Percentiles rank a stretch among this genome's conserved stretches.
phyloP scores from a whole-genome alignment of 192 early-diverging fungal genomes.

The Umbelopsis ramanniana region DNA sequence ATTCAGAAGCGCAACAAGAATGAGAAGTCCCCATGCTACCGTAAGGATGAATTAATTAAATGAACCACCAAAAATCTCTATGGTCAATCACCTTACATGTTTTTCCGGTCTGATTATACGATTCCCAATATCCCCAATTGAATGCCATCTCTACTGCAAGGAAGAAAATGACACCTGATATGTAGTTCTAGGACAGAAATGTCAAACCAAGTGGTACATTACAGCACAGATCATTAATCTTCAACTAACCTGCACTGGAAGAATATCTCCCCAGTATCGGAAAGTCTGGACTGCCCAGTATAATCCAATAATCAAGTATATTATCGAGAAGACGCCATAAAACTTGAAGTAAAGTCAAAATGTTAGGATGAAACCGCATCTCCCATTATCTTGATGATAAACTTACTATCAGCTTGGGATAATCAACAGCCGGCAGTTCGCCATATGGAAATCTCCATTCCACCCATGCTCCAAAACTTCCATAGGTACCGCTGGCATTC shows the following conservation, averaged over 20 bases:
- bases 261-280: slow-evolving; percentile 84
- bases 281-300: slow-evolving; percentile 82
- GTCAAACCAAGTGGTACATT: not conserved
- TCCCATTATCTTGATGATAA: not conserved
- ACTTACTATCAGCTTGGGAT: slow-evolving; percentile 81
- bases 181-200: slow-evolving; percentile 62
- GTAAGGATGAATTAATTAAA: slow-evolving; percentile 32
- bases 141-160: slow-evolving; percentile 91
- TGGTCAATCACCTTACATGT: slow-evolving; percentile 50
- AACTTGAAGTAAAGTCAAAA: slow-evolving; percentile 52
- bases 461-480: slow-evolving; percentile 57
- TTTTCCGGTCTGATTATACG: slow-evolving; percentile 66
- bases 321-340: slow-evolving; percentile 73
- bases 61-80: slow-evolving; percentile 7
- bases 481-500: not conserved
- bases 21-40: slow-evolving; percentile 60
- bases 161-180: slow-evolving; percentile 83
- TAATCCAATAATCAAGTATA: slow-evolving; percentile 76
- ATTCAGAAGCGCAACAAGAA: slow-evolving; percentile 79
- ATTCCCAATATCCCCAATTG: slow-evolving; percentile 84
- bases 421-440: slow-evolving; percentile 81
- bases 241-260: slow-evolving; percentile 74
- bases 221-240: not conserved
- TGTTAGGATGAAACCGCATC: not conserved
- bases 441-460: slow-evolving; percentile 84